Base-by-base conservation (phyloP, 2,329 filamentous ascomycete genomes). In the Fusarium lyarnte region DNA sequence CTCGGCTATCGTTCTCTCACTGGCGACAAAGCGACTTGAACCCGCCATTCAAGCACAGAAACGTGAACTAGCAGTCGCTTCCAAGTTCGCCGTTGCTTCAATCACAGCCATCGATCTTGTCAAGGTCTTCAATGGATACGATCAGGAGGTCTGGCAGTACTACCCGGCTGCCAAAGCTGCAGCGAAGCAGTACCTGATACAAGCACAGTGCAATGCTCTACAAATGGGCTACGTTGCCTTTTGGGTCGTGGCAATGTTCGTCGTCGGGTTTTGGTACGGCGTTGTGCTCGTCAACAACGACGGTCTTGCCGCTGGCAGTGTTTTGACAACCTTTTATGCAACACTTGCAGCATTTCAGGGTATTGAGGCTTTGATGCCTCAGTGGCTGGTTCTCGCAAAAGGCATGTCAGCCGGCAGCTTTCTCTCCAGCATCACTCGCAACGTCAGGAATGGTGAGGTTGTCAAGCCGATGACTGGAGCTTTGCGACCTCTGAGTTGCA, bases 221-320 rank as follows among this genome's bases (percentile, higher is more conserved):
- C 94, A 97, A 77, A 90, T 93, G 77, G 91, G 91, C 1, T 88
- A 92, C 52, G 87, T 93, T 57, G 91, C 92, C 51, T 89, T 97
- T 73, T 90, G 94, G 84, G 90, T 92, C 35, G 87, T 94, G 7
- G 86, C 86, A 4, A 90, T 98, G 79, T 98, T 98, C 73, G 91
- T 97, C 0, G 88, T 94, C 63, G 95, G 94, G 0, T 98, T 98
- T 77, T 97, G 93, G 89, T 97, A 95, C 75, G 95, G 94, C 1
- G 88, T 92, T 33, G 84, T 88, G 3, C 86, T 97, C 4, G 90
- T 96, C 14, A 84, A 86, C 19, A 81, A 86, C 14, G 81, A 87
- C 3, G 90, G 89, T 2, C 82, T 89, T 17, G 85, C 84, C 16
- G 84, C 93, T 0, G 93, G 91, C 1, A 85, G 91, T 61, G 89